These are phyloP conservation scores for Naegleria lovaniensis DNA, from an alignment of 208 protist species.

Conservation along the genomic window DNA sequence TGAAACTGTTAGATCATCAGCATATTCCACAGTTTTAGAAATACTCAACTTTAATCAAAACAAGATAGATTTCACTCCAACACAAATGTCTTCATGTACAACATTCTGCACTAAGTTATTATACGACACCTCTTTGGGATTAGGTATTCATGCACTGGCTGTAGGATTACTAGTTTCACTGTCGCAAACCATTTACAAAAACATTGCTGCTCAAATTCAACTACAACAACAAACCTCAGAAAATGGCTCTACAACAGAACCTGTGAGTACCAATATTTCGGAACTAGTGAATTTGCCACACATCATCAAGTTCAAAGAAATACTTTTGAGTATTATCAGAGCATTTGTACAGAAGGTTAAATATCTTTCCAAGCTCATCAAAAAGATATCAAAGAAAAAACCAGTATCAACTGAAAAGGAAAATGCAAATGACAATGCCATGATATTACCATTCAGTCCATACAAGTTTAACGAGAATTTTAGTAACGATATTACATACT, in stretches of 20 bases:
- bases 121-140: neutral
- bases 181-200: slow-evolving; percentile 27
- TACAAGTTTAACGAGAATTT: neutral
- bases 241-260: neutral
- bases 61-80: neutral
- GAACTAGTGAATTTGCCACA: neutral
- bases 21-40: slow-evolving; percentile 28
- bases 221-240: neutral
- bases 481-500: neutral
- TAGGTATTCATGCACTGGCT: slow-evolving; percentile 21
- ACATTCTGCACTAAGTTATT: slow-evolving; percentile 20
- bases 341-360: neutral
- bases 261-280: no score
- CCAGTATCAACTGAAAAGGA: neutral
- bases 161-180: slow-evolving; percentile 22
- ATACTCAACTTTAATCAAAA: neutral
- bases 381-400: neutral
- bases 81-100: neutral
- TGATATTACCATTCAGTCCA: neutral
- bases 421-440: neutral
- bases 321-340: neutral
- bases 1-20: slow-evolving; percentile 28
- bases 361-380: neutral
- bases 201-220: neutral
- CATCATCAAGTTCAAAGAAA: neutral